Evolutionary conservation across 2,329 filamentous ascomycete species (phyloP).

Genomic region (Claviceps paspali): DNA sequence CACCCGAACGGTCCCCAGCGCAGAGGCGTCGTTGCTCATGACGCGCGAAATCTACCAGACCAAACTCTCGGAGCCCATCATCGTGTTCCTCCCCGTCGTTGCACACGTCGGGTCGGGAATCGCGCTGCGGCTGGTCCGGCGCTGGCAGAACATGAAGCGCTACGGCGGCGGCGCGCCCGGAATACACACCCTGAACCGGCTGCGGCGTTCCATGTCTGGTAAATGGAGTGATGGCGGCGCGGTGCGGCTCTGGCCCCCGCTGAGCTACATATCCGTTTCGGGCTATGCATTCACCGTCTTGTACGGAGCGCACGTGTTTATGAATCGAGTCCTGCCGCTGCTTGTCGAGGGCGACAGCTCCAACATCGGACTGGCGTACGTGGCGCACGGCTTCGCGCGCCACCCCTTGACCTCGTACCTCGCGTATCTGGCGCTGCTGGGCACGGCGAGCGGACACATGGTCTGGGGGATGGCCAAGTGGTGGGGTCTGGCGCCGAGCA

Average conservation of each 20-base stretch:
- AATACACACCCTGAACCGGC: conserved; percentile 25
- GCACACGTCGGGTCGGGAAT: conserved; percentile 67
- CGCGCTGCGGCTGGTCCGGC: conserved; percentile 58
- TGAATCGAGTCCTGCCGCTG: conserved; percentile 64
- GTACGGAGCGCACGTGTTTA: conserved; percentile 53
- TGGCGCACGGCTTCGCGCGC: conserved; percentile 69
- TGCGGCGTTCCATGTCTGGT: conserved; percentile 17
- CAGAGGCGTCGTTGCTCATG: conserved; percentile 78
- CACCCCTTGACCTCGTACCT: conserved; percentile 51
- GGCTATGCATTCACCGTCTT: conserved; percentile 58
- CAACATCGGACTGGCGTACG: conserved; percentile 70
- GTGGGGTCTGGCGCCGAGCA: conserved; percentile 49
- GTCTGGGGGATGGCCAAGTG: conserved; percentile 78
- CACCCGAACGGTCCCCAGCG: conserved; percentile 55
- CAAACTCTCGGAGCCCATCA: conserved; percentile 58
- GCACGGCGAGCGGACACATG: conserved; percentile 58
- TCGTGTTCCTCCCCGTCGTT: conserved; percentile 60
- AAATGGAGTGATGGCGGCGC: conserved; percentile 17
- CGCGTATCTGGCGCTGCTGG: conserved; percentile 55
- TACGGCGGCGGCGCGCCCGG: conserved; percentile 57
- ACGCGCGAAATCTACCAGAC: conserved; percentile 89
- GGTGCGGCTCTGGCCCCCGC: conserved; percentile 43
- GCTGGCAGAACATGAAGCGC: conserved; percentile 52
- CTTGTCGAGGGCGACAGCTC: conserved; percentile 69
- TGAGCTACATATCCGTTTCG: conserved; percentile 54